Conservation (phyloP, 2,329 filamentous ascomycete genomes). For the Rhynchosporium secalis region DNA sequence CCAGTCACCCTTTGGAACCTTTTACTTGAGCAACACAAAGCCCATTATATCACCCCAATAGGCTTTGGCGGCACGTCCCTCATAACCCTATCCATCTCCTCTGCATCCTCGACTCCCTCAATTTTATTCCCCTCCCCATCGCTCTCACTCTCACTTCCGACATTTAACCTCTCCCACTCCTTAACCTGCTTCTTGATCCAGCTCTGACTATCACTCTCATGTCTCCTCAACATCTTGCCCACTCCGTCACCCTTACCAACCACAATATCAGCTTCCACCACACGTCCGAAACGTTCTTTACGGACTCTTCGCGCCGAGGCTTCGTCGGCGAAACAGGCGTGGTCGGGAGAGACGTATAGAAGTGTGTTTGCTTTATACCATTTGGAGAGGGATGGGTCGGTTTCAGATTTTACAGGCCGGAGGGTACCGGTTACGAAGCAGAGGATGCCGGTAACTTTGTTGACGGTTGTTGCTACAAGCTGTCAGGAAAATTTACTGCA, state of each 20-base stretch:
- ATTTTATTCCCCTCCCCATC: constrained; percentile 28
- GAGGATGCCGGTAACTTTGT: constrained; percentile 69
- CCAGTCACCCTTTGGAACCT: too few relatives aligned
- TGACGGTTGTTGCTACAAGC: constrained; percentile 57
- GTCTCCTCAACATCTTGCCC: constrained; percentile 36
- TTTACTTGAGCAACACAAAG: neutral
- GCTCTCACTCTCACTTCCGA: constrained; percentile 21
- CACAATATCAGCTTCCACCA: constrained; percentile 49
- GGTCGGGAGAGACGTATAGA: constrained; percentile 74
- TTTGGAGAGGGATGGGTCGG: constrained; percentile 66
- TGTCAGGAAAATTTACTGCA: neutral
- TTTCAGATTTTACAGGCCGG: constrained; percentile 76
- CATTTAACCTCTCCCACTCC: constrained; percentile 24
- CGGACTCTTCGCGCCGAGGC: constrained; percentile 59
- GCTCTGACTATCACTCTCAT: constrained; percentile 51
- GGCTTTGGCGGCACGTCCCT: neutral
- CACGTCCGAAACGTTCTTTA: constrained; percentile 61
- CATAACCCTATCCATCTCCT: neutral
- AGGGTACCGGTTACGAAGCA: constrained; percentile 80
- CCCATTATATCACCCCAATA: neutral
- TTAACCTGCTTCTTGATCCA: constrained; percentile 47
- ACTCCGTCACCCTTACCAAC: constrained; percentile 54
- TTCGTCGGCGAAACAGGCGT: constrained; percentile 72
- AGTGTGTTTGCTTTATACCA: constrained; percentile 86
- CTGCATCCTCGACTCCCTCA: neutral